Evolutionary conservation across 169 alveolate species (phyloP).

Genomic region (Eimeria brunetti): DNA sequence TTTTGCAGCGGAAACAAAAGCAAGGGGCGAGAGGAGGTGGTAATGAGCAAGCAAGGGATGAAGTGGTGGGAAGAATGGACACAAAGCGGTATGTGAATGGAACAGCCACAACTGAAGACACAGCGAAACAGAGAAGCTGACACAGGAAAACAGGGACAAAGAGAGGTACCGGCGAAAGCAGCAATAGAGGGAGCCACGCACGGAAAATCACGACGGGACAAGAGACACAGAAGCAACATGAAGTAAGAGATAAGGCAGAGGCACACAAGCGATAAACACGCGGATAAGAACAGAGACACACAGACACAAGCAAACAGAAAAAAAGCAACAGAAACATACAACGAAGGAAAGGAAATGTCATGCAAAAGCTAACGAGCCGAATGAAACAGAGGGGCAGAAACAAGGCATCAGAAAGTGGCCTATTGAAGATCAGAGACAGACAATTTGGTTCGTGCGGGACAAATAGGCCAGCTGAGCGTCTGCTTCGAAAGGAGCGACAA

Average conservation of each 20-base stretch:
- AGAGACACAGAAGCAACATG: not conserved
- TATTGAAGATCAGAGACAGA: not conserved
- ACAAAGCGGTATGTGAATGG: no score
- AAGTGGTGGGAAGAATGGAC: no score
- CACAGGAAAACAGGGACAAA: not conserved
- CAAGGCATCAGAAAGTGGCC: not conserved
- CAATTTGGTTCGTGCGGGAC: conserved; percentile 89
- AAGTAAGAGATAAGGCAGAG: not conserved
- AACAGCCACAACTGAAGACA: no score
- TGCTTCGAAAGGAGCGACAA: conserved; percentile 99
- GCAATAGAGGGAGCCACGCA: not conserved
- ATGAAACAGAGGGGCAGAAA: not conserved
- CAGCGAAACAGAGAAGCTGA: not conserved
- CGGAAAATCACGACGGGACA: not conserved
- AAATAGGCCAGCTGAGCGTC: conserved; percentile 98
- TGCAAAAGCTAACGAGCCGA: not conserved
- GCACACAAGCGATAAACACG: not conserved
- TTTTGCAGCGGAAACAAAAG: not conserved
- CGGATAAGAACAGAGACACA: not conserved
- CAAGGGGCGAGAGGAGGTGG: no score
- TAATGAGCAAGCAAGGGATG: no score
- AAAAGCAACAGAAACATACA: not conserved
- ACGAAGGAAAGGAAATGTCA: not conserved
- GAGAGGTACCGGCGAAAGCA: not conserved
- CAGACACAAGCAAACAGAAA: not conserved